Base-by-base conservation (phyloP, 2,329 filamentous ascomycete species). In the Madurella mycetomatis region DNA sequence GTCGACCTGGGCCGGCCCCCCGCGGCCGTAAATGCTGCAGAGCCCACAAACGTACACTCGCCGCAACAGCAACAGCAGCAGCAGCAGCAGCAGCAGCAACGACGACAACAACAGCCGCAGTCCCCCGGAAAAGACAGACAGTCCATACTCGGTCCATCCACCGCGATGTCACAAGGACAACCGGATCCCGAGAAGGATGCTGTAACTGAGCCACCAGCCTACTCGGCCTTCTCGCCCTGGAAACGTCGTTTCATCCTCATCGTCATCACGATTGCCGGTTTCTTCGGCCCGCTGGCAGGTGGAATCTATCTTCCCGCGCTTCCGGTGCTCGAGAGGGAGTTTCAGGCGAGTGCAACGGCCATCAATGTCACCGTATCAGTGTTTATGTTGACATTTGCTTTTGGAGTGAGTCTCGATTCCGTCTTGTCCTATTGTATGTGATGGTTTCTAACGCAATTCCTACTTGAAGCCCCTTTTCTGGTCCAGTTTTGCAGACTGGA, bases 381-480 rank as follows among this genome's bases (percentile, higher is more conserved):
- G 15, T 58, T 58, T 18, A 58, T 58, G 55, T 31, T 54, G 45
- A 58, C 55, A 7, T 58, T 58, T 55, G 55, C 55, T n/a, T 49
- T 58, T 37, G 55, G 49, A 18, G 55, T 57, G 47, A 45, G 55
- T n/a, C 32, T 5, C 16, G 25, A 25, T 25, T 25, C 25, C 25
- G 25, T 25, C 25, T 25, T 25, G 25, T 25, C 25, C 25, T 25
- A 25, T 25, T 25, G 25, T 25, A 7, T 25, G 25, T 25, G 25
- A 25, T 25, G 25, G 25, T 25, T 3, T 25, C 25, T 25, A 7
- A 25, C 25, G 7, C 25, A 7, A 25, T 25, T 25, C 25, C 4
- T 18, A 12, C 3, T 5, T 30, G 17, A 19, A 55, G 56, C 56
- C 53, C 9, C 31, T 58, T 1, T 58, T 56, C 4, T 58, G 56